These are phyloP conservation scores for Gossypium schwendimanii DNA, from an alignment of 441 rosid genomes.

Conservation along the genomic window DNA sequence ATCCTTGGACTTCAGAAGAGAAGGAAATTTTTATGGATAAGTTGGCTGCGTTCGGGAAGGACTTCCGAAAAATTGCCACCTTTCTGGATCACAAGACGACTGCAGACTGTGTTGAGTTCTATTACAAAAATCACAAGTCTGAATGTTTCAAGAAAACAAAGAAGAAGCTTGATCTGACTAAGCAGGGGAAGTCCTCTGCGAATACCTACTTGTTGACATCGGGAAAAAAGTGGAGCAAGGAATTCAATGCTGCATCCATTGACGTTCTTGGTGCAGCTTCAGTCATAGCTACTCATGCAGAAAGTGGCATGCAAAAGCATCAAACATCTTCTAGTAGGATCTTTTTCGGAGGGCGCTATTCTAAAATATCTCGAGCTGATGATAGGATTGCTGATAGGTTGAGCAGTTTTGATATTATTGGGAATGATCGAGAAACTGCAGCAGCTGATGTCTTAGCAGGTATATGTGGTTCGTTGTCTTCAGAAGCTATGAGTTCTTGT, in stretches of 20 bases:
- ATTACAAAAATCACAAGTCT: constrained; percentile 96
- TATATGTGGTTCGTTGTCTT: constrained; percentile 69
- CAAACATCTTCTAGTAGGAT: constrained; percentile 37
- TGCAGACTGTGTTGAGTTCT: constrained; percentile 96
- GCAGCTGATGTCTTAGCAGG: constrained; percentile 85
- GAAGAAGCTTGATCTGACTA: constrained; percentile 52
- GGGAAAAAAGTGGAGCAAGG: constrained; percentile 65
- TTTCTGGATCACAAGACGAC: constrained; percentile 86
- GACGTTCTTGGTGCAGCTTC: constrained; percentile 78
- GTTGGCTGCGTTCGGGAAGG: constrained; percentile 73
- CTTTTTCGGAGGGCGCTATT: constrained; percentile 36
- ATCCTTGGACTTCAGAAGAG: constrained; percentile 90
- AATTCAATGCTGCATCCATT: constrained; percentile 62
- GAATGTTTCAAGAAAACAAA: constrained; percentile 76
- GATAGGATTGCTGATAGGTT: constrained; percentile 47
- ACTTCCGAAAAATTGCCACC: constrained; percentile 78
- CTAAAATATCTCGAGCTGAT: constrained; percentile 35
- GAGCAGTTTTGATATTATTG: constrained; percentile 42
- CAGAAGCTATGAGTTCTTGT: constrained; percentile 86
- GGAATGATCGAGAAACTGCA: constrained; percentile 60
- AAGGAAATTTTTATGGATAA: constrained; percentile 67
- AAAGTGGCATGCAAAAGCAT: constrained; percentile 32
- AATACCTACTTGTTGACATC: constrained; percentile 66
- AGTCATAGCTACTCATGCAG: constrained; percentile 65
- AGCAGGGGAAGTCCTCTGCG: constrained; percentile 52